Base-by-base conservation (phyloP, 192 early-diverging fungal species). In the Mycoemilia scoparia region DNA sequence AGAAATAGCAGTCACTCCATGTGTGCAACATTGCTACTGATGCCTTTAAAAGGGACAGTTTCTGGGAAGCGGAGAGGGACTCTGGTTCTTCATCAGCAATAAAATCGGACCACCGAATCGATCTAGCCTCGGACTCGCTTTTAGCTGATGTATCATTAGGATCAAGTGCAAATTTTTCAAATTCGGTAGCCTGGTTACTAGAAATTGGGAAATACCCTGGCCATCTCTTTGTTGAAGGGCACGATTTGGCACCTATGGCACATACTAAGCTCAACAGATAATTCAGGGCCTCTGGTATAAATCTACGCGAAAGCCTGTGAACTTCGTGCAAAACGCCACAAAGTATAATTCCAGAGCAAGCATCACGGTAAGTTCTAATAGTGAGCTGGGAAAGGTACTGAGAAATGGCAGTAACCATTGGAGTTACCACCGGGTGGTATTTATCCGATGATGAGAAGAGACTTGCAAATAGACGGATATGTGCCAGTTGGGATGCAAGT, bases 401-500 rank as follows among this genome's bases (percentile, higher is more conserved):
- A 24, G 63, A 57, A 51, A 91, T 75, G n/a, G 82, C 54, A 2
- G 90, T 41, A 32, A 79, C 62, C 23, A 83, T 70, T 8, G 90
- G 92, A 2, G 90, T 95, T 4, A 82, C 63, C 4, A 95, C 73
- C 4, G 74, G 50, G 49, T 97, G 88, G 39, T 73, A 69, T 24
- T 78, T 73, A 72, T 97, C 93, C 0, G 90, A 89, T n/a, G 83
- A 73, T 2, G 93, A 87, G 53, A 85, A 93, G 6, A 95, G 57
- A 21, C 74, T 67, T 1, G 66, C 71, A 30, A 91, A 48, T 18
- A 78, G 38, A 19, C 76, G 69, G 33, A 92, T 53, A 27, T 72
- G 50, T 16, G 73, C 60, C 20, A 92, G 28, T 21, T 79, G 72
- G 14, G 70, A 66, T 6, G 60, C 45, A 7, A 57, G 51, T 4